Evolutionary conservation across 1,284 basidiomycete genomes (phyloP).

Genomic region (Apiotrichum gracile): DNA sequence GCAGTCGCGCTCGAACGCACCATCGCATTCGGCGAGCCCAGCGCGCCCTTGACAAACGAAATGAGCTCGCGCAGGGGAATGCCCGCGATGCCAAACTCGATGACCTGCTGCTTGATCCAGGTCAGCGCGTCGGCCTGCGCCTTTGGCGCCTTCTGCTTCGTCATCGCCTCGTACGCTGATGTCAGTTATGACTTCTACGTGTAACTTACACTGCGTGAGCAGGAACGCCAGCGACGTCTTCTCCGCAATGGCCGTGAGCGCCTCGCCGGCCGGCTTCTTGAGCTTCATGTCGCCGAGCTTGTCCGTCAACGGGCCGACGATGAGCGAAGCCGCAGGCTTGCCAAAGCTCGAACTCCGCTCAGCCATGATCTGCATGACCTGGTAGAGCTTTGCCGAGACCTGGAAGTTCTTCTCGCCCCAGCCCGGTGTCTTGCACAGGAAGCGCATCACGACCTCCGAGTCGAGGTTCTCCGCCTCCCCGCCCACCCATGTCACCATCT

Average conservation of each 20-base stretch:
- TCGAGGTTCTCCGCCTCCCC: conserved; percentile 63
- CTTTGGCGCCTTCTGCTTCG: conserved; percentile 95
- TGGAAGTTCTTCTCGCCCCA: conserved; percentile 99
- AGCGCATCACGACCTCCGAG: conserved; percentile 83
- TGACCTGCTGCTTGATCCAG: conserved; percentile 82
- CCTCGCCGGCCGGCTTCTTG: conserved; percentile 94
- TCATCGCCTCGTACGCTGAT: conserved; percentile 79
- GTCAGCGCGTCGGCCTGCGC: conserved; percentile 84
- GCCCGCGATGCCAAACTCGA: conserved; percentile 90
- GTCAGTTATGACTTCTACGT: background rate
- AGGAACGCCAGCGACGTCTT: conserved; percentile 93
- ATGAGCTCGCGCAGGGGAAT: conserved; percentile 78
- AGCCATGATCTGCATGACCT: conserved; percentile 66
- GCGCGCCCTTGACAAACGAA: conserved; percentile 77
- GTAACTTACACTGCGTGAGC: conserved; percentile 70
- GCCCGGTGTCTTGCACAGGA: conserved; percentile 80
- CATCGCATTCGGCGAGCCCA: conserved; percentile 90
- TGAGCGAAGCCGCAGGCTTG: conserved; percentile 75
- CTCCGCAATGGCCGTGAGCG: conserved; percentile 75
- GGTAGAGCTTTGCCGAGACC: conserved; percentile 82
- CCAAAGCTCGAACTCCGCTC: conserved; percentile 77
- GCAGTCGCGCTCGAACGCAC: conserved; percentile 96
- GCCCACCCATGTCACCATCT: conserved; percentile 74
- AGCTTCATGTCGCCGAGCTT: conserved; percentile 96
- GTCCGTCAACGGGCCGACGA: conserved; percentile 79